Conservation (phyloP, 176 grass and related monocot genomes). For the Leersia perrieri region DNA sequence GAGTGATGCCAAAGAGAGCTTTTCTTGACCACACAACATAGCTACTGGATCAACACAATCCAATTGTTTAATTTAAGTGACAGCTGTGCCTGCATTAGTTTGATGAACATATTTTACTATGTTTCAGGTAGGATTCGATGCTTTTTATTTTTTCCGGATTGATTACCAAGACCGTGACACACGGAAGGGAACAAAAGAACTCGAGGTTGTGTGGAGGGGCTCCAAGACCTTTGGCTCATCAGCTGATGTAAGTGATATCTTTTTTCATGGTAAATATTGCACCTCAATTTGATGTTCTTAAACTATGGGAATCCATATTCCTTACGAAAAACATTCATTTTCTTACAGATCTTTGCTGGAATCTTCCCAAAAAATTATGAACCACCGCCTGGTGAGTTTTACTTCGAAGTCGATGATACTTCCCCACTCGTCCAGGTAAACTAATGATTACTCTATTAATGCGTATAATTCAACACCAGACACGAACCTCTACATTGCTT, state of each 20-base stretch:
- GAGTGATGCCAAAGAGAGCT: conserved; percentile 1
- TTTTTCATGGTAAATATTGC: conserved; percentile 26
- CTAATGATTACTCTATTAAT: conserved; percentile 7
- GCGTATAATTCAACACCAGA: background rate
- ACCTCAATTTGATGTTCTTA: conserved; percentile 20
- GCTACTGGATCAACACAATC: background rate
- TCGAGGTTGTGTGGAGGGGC: conserved; percentile 90
- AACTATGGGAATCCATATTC: conserved; percentile 11
- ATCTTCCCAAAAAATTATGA: conserved; percentile 98
- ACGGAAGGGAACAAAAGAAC: conserved; percentile 70
- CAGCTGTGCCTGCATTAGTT: background rate
- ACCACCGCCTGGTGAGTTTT: conserved; percentile 90
- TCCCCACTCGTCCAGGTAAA: conserved; percentile 85
- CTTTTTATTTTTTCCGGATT: conserved; percentile 87
- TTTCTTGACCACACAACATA: conserved; percentile 3
- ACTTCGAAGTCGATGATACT: conserved; percentile 81
- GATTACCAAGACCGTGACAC: conserved; percentile 89
- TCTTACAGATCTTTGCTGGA: conserved; percentile 83
- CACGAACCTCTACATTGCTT: conserved; percentile 3
- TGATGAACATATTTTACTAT: conserved; percentile 14
- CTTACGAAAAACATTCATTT: conserved; percentile 21
- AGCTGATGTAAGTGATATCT: conserved; percentile 58
- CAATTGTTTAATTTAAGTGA: conserved; percentile 3
- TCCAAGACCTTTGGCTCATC: conserved; percentile 82
- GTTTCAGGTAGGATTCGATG: conserved; percentile 91